Evolutionary conservation across 768 basidiomycete species (phyloP).

Genomic region (Obba rivulosa): DNA sequence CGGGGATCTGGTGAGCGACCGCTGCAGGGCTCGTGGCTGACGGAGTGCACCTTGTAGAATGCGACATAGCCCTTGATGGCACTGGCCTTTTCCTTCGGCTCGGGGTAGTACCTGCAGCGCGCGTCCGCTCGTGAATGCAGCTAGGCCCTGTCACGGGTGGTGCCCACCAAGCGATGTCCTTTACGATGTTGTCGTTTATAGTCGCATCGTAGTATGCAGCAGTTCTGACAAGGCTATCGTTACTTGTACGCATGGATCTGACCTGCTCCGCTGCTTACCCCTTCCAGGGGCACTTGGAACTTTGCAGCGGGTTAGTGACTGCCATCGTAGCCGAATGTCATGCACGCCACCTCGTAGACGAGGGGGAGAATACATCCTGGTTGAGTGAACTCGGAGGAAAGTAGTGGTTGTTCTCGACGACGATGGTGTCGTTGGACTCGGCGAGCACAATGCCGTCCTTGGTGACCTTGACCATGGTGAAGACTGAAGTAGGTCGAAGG

Average conservation of each 20-base stretch:
- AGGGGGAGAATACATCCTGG: constrained; percentile 39
- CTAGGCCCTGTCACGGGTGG: neutral
- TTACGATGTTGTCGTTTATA: constrained; percentile 41
- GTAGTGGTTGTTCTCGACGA: constrained; percentile 68
- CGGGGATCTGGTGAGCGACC: too few species aligned
- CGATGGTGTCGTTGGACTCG: constrained; percentile 46
- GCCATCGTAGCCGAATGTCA: neutral
- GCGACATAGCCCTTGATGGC: constrained; percentile 65
- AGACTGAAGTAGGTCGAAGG: too few species aligned
- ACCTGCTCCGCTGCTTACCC: constrained; percentile 37
- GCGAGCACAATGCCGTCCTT: constrained; percentile 51
- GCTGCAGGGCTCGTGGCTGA: neutral
- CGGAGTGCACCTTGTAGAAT: constrained; percentile 63
- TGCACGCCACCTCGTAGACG: constrained; percentile 43
- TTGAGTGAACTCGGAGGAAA: constrained; percentile 58
- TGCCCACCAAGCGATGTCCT: constrained; percentile 64
- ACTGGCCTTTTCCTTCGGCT: constrained; percentile 49
- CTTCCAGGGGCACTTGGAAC: constrained; percentile 65
- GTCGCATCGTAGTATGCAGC: constrained; percentile 63
- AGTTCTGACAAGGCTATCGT: constrained; percentile 29
- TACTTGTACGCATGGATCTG: neutral
- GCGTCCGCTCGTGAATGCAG: neutral
- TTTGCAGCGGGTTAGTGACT: constrained; percentile 17
- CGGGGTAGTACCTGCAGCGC: constrained; percentile 59
- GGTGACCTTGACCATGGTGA: constrained; percentile 43